These are phyloP conservation scores for Solanum lignicaule DNA, from an alignment of 257 asterid genomes.

Conservation along the genomic window DNA sequence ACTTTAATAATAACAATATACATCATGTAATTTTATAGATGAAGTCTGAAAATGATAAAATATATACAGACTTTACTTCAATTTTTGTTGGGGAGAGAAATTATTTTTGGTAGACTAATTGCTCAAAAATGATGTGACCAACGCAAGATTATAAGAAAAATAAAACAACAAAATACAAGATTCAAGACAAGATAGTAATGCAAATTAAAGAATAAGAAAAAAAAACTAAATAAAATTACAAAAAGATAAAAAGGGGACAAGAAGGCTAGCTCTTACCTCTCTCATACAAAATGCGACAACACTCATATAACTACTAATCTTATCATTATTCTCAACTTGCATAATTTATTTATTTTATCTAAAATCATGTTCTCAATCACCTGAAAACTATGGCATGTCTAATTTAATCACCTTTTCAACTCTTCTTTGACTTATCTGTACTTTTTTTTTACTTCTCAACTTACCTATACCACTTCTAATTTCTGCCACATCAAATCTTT, in stretches of 20 bases:
- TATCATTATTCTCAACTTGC: background rate
- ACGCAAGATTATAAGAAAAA: background rate
- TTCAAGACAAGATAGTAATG: background rate
- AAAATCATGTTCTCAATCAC: background rate
- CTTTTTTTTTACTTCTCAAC: background rate
- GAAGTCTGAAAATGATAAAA: too few relatives aligned
- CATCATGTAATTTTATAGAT: background rate
- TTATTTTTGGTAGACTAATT: background rate
- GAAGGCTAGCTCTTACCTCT: background rate
- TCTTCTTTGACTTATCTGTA: background rate
- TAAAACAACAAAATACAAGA: too few relatives aligned
- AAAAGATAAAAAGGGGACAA: background rate
- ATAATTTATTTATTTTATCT: background rate
- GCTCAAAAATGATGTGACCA: background rate
- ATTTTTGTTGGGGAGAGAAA: background rate
- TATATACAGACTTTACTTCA: background rate
- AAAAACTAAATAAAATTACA: background rate
- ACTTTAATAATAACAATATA: background rate
- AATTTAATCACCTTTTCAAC: background rate
- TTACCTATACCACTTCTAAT: background rate
- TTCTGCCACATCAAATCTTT: background rate
- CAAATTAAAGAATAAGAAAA: background rate
- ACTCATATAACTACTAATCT: background rate
- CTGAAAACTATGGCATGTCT: background rate
- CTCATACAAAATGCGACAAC: background rate